Evolutionary conservation across 108 stramenopile genomes (phyloP).

Genomic region (Conticribra guillardii): DNA sequence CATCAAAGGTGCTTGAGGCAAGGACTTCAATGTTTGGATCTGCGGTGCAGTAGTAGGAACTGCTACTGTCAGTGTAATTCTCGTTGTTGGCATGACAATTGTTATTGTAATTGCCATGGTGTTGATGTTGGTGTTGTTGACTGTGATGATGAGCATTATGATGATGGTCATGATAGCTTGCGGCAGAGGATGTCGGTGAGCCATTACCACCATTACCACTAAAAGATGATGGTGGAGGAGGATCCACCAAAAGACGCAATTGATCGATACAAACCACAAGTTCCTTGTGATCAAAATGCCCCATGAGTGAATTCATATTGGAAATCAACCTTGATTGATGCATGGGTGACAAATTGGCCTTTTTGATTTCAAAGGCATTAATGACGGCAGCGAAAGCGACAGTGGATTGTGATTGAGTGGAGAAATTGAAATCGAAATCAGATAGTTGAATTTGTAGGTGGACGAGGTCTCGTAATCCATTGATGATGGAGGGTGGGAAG

Average conservation of each 20-base stretch:
- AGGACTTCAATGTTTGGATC: background rate
- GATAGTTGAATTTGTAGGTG: slow-evolving; percentile 47
- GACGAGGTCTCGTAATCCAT: slow-evolving; percentile 25
- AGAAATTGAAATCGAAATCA: slow-evolving; percentile 36
- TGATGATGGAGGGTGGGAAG: too few species aligned
- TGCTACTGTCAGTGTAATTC: background rate
- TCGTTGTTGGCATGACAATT: background rate
- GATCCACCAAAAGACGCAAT: background rate
- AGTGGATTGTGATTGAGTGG: slow-evolving; percentile 22
- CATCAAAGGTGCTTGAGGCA: background rate
- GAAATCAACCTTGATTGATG: slow-evolving; percentile 7
- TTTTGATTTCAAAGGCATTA: slow-evolving; percentile 43
- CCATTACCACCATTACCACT: background rate
- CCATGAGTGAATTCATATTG: slow-evolving; percentile 11
- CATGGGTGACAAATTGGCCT: slow-evolving; percentile 9
- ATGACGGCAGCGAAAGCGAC: slow-evolving; percentile 48
- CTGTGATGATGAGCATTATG: too few species aligned
- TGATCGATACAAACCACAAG: background rate
- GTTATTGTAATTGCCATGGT: background rate
- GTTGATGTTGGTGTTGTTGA: too few species aligned
- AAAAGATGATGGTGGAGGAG: background rate
- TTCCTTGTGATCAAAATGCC: background rate
- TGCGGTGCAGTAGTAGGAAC: background rate
- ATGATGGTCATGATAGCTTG: background rate
- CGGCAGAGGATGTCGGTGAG: background rate